Conservation (phyloP, 257 asterid genomes). For the Anisodus tanguticus region DNA sequence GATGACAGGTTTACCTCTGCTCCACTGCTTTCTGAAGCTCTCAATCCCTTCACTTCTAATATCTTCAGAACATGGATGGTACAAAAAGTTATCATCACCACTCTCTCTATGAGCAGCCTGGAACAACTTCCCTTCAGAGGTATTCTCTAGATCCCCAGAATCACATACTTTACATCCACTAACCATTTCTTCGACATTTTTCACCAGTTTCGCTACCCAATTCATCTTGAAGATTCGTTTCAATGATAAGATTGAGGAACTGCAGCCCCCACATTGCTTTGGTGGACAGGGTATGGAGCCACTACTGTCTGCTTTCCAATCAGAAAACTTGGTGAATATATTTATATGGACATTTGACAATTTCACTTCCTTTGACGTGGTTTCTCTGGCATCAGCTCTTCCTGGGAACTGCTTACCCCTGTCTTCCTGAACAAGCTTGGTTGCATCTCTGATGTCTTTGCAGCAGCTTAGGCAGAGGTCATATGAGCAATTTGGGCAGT, state of each 20-base stretch:
- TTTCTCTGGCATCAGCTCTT: slow-evolving; percentile 46
- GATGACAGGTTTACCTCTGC: slow-evolving; percentile 78
- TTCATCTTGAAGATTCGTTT: slow-evolving; percentile 97
- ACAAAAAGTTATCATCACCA: slow-evolving; percentile 62
- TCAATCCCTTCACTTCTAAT: slow-evolving; percentile 71
- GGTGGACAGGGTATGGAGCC: slow-evolving; percentile 88
- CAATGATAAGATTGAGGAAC: slow-evolving; percentile 62
- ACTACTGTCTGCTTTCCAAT: slow-evolving; percentile 73
- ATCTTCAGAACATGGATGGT: slow-evolving; percentile 69
- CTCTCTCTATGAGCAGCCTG: slow-evolving; percentile 68
- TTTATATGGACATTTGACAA: slow-evolving; percentile 53
- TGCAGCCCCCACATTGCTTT: slow-evolving; percentile 80
- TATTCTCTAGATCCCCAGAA: slow-evolving; percentile 50
- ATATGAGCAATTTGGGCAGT: slow-evolving; percentile 89
- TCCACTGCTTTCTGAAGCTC: slow-evolving; percentile 82
- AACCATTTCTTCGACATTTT: slow-evolving; percentile 97
- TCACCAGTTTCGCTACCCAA: slow-evolving; percentile 94
- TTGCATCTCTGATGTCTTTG: slow-evolving; percentile 78
- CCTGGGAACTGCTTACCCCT: slow-evolving; percentile 35
- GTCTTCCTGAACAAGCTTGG: slow-evolving; percentile 50
- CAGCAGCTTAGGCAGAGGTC: slow-evolving; percentile 98
- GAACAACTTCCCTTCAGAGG: slow-evolving; percentile 45
- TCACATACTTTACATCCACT: slow-evolving; percentile 66
- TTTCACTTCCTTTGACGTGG: slow-evolving; percentile 43
- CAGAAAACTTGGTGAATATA: slow-evolving; percentile 46